A percentile compares a stretch with the other conserved stretches of the same genome.
phyloP scores from a whole-genome alignment of 495 filamentous ascomycete species.

The Daldinia bambusicola region DNA sequence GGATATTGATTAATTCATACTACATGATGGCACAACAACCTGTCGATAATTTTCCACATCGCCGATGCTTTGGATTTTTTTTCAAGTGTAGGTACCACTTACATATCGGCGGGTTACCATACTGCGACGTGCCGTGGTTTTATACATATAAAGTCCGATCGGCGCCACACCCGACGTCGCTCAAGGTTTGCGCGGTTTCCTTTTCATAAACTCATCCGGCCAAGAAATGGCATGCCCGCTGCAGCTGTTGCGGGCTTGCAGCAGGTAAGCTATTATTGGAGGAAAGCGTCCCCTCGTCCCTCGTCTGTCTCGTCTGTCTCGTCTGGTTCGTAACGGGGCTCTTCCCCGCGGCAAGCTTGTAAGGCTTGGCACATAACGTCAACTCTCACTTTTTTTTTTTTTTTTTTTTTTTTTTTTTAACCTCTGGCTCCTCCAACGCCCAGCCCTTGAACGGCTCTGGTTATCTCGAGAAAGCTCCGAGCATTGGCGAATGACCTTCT shows the following conservation, averaged over 20 bases:
- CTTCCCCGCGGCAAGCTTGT: neutral
- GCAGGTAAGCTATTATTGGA: conserved; percentile 18
- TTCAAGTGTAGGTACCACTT: too few relatives aligned
- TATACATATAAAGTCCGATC: neutral
- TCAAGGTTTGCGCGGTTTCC: conserved; percentile 2
- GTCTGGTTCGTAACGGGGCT: neutral
- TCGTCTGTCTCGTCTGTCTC: neutral
- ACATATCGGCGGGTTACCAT: neutral
- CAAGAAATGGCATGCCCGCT: conserved; percentile 11
- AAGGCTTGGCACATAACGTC: conserved; percentile 39
- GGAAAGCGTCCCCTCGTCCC: neutral
- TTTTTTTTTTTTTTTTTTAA: neutral
- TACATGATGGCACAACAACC: too few relatives aligned
- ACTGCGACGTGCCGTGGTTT: neutral
- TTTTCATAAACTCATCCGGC: conserved; percentile 32
- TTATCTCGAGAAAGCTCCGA: conserved; percentile 4
- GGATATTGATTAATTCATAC: neutral
- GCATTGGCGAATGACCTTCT: conserved; percentile 35
- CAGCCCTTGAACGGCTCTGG: neutral
- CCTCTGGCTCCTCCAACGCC: conserved; percentile 1
- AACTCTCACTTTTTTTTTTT: conserved; percentile 2
- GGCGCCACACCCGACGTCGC: conserved; percentile 29
- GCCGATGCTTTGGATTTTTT: neutral
- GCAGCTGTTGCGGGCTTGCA: neutral
- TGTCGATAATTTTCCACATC: neutral